Evolutionary conservation across 2,329 filamentous ascomycete species (phyloP), one percentile per base, ranked within the genome.

Genomic region (Colletotrichum chlorophyti): DNA sequence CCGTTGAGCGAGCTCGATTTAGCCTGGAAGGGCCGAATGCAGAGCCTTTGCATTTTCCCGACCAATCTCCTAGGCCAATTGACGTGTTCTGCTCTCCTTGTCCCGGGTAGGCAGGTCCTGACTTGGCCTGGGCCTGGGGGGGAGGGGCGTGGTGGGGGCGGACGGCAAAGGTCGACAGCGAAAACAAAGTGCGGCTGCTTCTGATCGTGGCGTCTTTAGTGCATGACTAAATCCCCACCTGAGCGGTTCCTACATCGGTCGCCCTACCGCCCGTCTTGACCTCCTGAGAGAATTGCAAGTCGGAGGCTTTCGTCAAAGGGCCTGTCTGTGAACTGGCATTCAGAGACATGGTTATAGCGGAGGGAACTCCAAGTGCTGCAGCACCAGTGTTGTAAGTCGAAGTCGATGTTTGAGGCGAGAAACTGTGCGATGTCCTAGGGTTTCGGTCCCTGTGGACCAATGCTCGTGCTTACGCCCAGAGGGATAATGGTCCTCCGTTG

Each of bases 21-120:
- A 77, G 75, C 74, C 75, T 76, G 69, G 72, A 76, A 73, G 72
- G 72, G 70, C 72, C 71, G 72, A 72, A 68, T 72, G 63, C 65
- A 43, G 64, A 66, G 63, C 60, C 64, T 66, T n/a, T 67, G 65
- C 64, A 70, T 72, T 75, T 70, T 72, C 65, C 72, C 69, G 68
- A 50, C 71, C 70, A 74, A 73, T 74, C 63, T 62, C 62, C 51
- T 57, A 54, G 46, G 41, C 60, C 65, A 65, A 69, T 69, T 57
- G 58, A 37, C 37, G 43, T 24, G 27, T 47, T 41, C 29, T 19
- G n/a, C 53, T n/a, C 11, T 19, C 15, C 11, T 35, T 32, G 21
- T 24, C 45, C 31, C 41, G 32, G n/a, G n/a, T n/a, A n/a, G n/a
- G n/a, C n/a, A n/a, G n/a, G n/a, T n/a, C n/a, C n/a, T n/a, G n/a